Base-by-base conservation (phyloP, 1,139 yeast species). In the Taphrina sp. region DNA sequence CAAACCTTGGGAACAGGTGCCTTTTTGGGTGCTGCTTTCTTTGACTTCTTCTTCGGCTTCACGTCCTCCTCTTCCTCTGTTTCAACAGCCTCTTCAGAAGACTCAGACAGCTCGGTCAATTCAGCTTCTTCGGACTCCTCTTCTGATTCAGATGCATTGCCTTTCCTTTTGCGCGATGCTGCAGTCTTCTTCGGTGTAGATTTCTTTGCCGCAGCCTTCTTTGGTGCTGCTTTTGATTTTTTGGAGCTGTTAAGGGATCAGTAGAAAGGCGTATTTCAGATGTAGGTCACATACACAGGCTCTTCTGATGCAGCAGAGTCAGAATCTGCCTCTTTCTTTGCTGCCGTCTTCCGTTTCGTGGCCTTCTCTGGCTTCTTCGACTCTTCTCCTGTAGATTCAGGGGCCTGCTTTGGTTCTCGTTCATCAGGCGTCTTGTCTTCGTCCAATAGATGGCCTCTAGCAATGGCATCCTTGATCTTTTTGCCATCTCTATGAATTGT, bases 181-280 rank as follows among this genome's bases (percentile, higher is more conserved):
- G 58, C 26, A 14, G 42, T 52, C 51, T 35, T 22, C 45, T 16
- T 23, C 4, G 61, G 58, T 26, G 60, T 22, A 14, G 45, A 46
- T 16, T 61, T 56, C 44, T 62, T 64, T n/a, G 61, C 59, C 36
- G 56, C 59, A 22, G 60, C 58, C 39, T 52, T 61, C 16, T 61
- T 41, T 10, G 61, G 52, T 16, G 65, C 58, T 14, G 31, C 12
- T 26, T 26, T 26, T 26, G 7, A 12, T 12, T 26, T 26, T 26
- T 26, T 26, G 12, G 31, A 7, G 12, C 31, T 26, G 31, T 7
- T 12, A 12, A 26, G 7, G 10, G 12, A 26, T 26, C 31, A 26
- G 31, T 26, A 26, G 31, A 26, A 12, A 26, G 12, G 31, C 31
- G 7, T 7, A 26, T 26, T 7, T 7, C 12, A 26, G 12, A 7